phyloP scores from a whole-genome alignment of 2,329 filamentous ascomycete genomes.

The Penicillium sp. region DNA sequence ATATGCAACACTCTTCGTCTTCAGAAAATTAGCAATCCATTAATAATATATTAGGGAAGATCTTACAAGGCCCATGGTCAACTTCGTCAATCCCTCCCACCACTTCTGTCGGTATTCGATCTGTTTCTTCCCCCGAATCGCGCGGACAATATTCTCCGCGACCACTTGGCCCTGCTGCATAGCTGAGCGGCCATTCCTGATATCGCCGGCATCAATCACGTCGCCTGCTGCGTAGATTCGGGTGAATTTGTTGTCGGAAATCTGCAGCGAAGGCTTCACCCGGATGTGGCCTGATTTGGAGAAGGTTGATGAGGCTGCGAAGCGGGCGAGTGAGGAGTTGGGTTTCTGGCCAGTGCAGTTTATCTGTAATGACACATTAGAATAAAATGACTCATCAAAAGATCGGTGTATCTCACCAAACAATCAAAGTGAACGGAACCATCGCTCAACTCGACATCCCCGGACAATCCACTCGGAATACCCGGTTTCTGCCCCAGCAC shows the following conservation, averaged over 20 bases:
- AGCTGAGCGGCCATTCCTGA: constrained; percentile 61
- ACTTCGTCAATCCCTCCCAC: constrained; percentile 57
- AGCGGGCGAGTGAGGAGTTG: constrained; percentile 54
- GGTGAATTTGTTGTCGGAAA: constrained; percentile 52
- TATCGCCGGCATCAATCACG: constrained; percentile 56
- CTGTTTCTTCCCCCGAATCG: constrained; percentile 48
- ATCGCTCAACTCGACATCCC: constrained; percentile 51
- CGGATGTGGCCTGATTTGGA: constrained; percentile 55
- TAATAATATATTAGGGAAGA: constrained; percentile 3
- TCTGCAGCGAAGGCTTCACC: constrained; percentile 62
- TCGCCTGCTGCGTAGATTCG: constrained; percentile 69
- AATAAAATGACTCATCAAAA: neutral
- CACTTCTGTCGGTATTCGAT: constrained; percentile 50
- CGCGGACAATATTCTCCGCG: constrained; percentile 58
- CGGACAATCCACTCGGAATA: neutral
- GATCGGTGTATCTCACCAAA: constrained; percentile 43
- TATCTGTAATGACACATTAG: constrained; percentile 45
- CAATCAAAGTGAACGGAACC: constrained; percentile 56
- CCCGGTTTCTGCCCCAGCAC: constrained; percentile 56
- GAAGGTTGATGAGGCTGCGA: constrained; percentile 51
- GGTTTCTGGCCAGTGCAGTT: constrained; percentile 65
- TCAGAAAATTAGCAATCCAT: neutral
- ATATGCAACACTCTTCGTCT: constrained; percentile 47
- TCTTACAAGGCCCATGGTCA: constrained; percentile 59
- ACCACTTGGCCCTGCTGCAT: constrained; percentile 58